Evolutionary conservation across 2,329 filamentous ascomycete species (phyloP), one percentile per base, ranked within the genome.

Genomic region (Calonectria pseudoturangicola): DNA sequence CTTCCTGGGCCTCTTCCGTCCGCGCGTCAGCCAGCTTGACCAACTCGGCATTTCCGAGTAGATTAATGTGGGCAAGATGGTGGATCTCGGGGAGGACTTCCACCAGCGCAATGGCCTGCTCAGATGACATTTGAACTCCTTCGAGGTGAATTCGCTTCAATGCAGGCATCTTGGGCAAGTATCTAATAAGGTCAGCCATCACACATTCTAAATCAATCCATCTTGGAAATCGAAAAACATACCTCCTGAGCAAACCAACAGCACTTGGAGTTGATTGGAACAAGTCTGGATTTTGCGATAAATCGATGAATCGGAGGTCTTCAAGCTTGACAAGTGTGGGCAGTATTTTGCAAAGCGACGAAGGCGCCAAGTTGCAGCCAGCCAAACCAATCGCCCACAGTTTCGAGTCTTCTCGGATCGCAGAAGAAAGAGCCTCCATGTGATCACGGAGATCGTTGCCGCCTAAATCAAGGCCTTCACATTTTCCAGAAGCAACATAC

Each of bases 61-160:
- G 90, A 80, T 93, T 97, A 75, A 99, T 88, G 84, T 98, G 96
- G 9, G 95, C 95, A 41, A 99, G 88, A 50, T 90, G 91, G 48
- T 90, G 91, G 64, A 93, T 92, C 82, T 99, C 97, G 0, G 97
- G 95, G 8, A 98, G 86, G 41, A 98, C 92, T 82, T 99, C 97
- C 3, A 96, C 94, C 16, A 98, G 87, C 8, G 95, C 94, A 81
- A 98, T 98, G 9, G 93, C 94, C 84, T 98, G 95, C 79, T 97
- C 95, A 0, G 96, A 89, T 2, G 92, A 93, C 87, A 99, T 91
- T 48, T 93, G 92, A 27, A 97, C 95, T 84, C 98, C 94, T 25
- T 92, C 90, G 4, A 99, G 88, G 82, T 98, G 96, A 72, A 99
- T 91, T 18, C 97, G 92, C 82, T 96, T 98, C 36, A 99, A 84